Evolutionary conservation across 805 yeast genomes (phyloP).

Genomic region (Lachancea waltii): DNA sequence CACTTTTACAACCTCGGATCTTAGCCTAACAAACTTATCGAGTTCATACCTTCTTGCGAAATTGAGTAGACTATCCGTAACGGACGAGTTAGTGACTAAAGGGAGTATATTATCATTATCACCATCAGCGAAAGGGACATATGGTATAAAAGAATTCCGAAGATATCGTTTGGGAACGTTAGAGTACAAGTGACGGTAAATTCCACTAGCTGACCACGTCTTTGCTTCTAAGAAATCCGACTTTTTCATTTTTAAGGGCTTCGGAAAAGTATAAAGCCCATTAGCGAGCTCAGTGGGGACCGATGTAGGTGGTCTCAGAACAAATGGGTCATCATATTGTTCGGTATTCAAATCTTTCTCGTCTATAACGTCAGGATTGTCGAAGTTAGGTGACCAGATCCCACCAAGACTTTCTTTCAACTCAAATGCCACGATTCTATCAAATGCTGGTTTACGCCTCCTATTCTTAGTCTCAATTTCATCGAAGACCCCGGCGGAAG

Average conservation of each 20-base stretch:
- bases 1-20: slow-evolving; percentile 16
- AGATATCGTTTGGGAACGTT: slow-evolving; percentile 18
- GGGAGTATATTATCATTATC: slow-evolving; percentile 8
- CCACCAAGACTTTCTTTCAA: slow-evolving; percentile 39
- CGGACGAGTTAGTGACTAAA: slow-evolving; percentile 12
- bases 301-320: slow-evolving; percentile 20
- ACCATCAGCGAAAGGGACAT: slow-evolving; percentile 1
- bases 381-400: slow-evolving; percentile 33
- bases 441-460: slow-evolving; percentile 28
- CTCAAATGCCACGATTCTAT: slow-evolving; percentile 39
- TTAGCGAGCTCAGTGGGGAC: slow-evolving; percentile 14
- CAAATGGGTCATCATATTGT: slow-evolving; percentile 32
- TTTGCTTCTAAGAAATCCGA: background rate
- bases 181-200: slow-evolving; percentile 15
- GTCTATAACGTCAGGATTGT: slow-evolving; percentile 17
- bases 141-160: slow-evolving; percentile 18
- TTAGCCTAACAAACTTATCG: slow-evolving; percentile 8
- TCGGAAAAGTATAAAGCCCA: slow-evolving; percentile 8
- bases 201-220: slow-evolving; percentile 16
- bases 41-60: slow-evolving; percentile 10
- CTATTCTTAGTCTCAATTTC: slow-evolving; percentile 6
- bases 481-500: slow-evolving; percentile 12
- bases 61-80: slow-evolving; percentile 12
- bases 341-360: slow-evolving; percentile 29
- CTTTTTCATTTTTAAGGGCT: slow-evolving; percentile 6